These are phyloP conservation scores for Schizopora paradoxa DNA, from an alignment of 1,284 basidiomycete genomes.

Conservation along the genomic window DNA sequence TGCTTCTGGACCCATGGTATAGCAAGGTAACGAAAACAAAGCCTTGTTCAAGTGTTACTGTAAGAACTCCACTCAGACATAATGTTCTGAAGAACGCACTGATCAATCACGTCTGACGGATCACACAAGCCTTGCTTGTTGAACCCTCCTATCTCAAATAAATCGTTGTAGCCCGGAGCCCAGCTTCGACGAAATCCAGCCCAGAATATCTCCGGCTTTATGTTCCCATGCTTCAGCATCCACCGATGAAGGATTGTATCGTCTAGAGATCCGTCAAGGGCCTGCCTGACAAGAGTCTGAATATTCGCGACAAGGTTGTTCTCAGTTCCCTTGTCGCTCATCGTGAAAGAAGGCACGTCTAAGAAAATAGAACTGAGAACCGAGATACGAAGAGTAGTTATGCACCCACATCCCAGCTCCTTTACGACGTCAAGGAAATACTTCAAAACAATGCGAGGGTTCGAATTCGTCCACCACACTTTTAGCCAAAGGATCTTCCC, in stretches of 20 bases:
- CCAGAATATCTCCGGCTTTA: slow-evolving; percentile 24
- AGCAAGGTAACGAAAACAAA: slow-evolving; percentile 24
- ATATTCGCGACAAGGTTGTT: slow-evolving; percentile 28
- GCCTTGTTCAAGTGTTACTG: slow-evolving; percentile 10
- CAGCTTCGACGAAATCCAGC: slow-evolving; percentile 16
- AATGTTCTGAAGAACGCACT: slow-evolving; percentile 16
- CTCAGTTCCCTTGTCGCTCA: slow-evolving; percentile 27
- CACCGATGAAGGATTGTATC: slow-evolving; percentile 23
- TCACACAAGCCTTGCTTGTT: slow-evolving; percentile 19
- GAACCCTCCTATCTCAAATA: slow-evolving; percentile 20
- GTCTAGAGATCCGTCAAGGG: slow-evolving; percentile 19
- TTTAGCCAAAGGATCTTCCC: slow-evolving; percentile 16
- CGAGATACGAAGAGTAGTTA: background rate
- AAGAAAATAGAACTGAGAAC: background rate
- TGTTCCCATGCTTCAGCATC: slow-evolving; percentile 22
- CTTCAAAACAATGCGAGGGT: slow-evolving; percentile 14
- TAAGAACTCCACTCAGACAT: slow-evolving; percentile 1
- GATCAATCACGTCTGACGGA: slow-evolving; percentile 15
- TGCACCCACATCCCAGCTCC: slow-evolving; percentile 5
- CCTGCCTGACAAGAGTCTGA: slow-evolving; percentile 23
- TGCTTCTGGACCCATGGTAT: slow-evolving; percentile 26
- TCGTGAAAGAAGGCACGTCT: slow-evolving; percentile 23
- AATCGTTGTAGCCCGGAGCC: slow-evolving; percentile 22
- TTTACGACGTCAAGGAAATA: slow-evolving; percentile 15
- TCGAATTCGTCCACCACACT: slow-evolving; percentile 19